These are phyloP conservation scores for Teunomyces barrocoloradensis DNA, from an alignment of 805 yeast species.

Conservation along the genomic window DNA sequence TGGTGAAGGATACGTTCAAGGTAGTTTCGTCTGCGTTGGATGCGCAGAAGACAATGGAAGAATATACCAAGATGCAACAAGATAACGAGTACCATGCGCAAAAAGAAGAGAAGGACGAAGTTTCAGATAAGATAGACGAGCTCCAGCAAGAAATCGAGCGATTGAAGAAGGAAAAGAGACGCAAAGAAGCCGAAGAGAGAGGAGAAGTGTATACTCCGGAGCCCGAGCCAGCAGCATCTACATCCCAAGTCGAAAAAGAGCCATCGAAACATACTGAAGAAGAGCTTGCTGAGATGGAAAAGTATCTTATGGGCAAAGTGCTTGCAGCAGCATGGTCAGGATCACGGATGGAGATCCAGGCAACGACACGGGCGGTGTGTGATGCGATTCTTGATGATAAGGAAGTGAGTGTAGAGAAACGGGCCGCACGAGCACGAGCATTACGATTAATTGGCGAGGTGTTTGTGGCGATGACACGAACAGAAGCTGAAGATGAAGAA, in stretches of 20 bases:
- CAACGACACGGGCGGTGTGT: slow-evolving; percentile 70
- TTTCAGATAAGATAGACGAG: slow-evolving; percentile 13
- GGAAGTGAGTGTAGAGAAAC: slow-evolving; percentile 42
- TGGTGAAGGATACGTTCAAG: slow-evolving; percentile 67
- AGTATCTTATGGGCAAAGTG: slow-evolving; percentile 73
- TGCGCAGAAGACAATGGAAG: slow-evolving; percentile 77
- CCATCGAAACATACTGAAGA: slow-evolving; percentile 51
- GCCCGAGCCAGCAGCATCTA: slow-evolving; percentile 8
- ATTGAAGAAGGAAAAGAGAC: slow-evolving; percentile 9
- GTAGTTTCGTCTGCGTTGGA: slow-evolving; percentile 73
- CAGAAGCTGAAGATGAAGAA: slow-evolving; percentile 70
- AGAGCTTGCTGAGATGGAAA: slow-evolving; percentile 68
- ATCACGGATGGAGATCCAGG: slow-evolving; percentile 72
- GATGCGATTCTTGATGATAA: slow-evolving; percentile 61
- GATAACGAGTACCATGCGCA: slow-evolving; percentile 45
- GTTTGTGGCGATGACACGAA: slow-evolving; percentile 56
- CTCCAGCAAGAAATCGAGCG: slow-evolving; percentile 18
- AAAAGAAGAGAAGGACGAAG: slow-evolving; percentile 19
- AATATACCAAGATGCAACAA: slow-evolving; percentile 64
- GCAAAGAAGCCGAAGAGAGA: slow-evolving; percentile 13
- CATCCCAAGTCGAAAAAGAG: slow-evolving; percentile 9
- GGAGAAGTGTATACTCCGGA: slow-evolving; percentile 16
- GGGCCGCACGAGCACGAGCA: slow-evolving; percentile 62
- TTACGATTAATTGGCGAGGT: slow-evolving; percentile 61
- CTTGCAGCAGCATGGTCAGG: slow-evolving; percentile 85